A percentile compares a stretch with the other conserved stretches of the same genome.
Evolutionary conservation across 768 basidiomycete genomes (phyloP).

Genomic region (Russula abietina): DNA sequence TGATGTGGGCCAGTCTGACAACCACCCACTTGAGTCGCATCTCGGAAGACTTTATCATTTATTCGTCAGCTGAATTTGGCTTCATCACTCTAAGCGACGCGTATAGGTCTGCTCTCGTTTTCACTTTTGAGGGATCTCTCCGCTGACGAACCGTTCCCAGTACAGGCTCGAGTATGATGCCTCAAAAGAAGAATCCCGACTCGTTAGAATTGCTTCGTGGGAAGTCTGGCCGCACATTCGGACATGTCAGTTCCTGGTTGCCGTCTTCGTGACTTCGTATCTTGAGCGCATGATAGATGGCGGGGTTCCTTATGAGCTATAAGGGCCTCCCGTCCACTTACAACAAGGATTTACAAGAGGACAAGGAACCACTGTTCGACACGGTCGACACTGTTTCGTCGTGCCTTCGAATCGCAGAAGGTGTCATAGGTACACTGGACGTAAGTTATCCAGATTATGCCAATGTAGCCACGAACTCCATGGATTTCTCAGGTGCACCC

Average conservation of each 20-base stretch:
- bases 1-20: slow-evolving; percentile 91
- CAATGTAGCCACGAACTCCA: background rate
- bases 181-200: slow-evolving; percentile 98
- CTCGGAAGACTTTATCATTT: slow-evolving; percentile 94
- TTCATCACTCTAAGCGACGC: slow-evolving; percentile 96
- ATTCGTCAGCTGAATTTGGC: slow-evolving; percentile 95
- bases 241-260: slow-evolving; percentile 52
- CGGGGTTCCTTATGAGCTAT: slow-evolving; percentile 94
- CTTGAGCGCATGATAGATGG: slow-evolving; percentile 54
- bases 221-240: slow-evolving; percentile 91
- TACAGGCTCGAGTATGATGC: slow-evolving; percentile 99
- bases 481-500: slow-evolving; percentile 60
- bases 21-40: slow-evolving; percentile 93
- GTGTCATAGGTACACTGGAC: slow-evolving; percentile 86
- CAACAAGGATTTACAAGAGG: slow-evolving; percentile 98
- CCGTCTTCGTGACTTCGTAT: background rate
- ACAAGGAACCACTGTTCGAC: slow-evolving; percentile 97
- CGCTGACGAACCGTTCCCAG: slow-evolving; percentile 36
- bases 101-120: slow-evolving; percentile 63
- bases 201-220: slow-evolving; percentile 93
- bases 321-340: slow-evolving; percentile 98
- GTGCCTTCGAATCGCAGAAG: slow-evolving; percentile 88
- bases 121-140: background rate
- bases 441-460: slow-evolving; percentile 38
- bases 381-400: slow-evolving; percentile 84